phyloP scores from a whole-genome alignment of 495 filamentous ascomycete species.

The Cladorrhinum samala region DNA sequence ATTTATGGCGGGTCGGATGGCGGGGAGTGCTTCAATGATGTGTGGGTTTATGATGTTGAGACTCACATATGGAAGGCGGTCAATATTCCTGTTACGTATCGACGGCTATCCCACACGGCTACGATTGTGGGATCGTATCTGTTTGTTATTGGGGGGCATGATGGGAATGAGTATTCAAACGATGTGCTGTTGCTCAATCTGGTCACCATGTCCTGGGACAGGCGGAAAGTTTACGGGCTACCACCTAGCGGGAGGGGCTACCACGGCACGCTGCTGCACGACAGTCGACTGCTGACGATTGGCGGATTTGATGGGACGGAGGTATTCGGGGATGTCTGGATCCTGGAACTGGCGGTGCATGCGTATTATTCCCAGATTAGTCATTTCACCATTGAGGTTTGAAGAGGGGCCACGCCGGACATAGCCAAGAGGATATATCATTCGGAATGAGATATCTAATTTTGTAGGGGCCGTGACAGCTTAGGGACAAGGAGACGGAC shows the following conservation, averaged over 20 bases:
- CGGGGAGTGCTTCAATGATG: constrained; percentile 60
- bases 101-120: constrained; percentile 56
- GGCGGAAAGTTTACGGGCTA: constrained; percentile 54
- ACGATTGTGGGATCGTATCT: constrained; percentile 62
- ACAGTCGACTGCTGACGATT: constrained; percentile 52
- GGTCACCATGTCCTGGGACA: constrained; percentile 64
- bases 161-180: constrained; percentile 60
- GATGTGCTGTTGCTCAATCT: constrained; percentile 60
- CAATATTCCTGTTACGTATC: constrained; percentile 46
- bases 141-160: constrained; percentile 61
- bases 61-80: constrained; percentile 48
- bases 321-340: constrained; percentile 58
- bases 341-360: constrained; percentile 58
- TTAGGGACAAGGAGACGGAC: too few species aligned
- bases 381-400: constrained; percentile 61
- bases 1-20: constrained; percentile 62
- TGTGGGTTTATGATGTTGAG: constrained; percentile 63
- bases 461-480: too few species aligned
- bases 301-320: constrained; percentile 59
- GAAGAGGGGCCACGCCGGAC: too few species aligned
- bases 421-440: too few species aligned
- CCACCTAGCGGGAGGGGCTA: constrained; percentile 57
- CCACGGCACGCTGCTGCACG: constrained; percentile 57
- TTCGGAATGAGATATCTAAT: too few species aligned
- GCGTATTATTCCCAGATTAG: constrained; percentile 64